Evolutionary conservation across 805 yeast species (phyloP).

Genomic region (Wickerhamomyces bovis): DNA sequence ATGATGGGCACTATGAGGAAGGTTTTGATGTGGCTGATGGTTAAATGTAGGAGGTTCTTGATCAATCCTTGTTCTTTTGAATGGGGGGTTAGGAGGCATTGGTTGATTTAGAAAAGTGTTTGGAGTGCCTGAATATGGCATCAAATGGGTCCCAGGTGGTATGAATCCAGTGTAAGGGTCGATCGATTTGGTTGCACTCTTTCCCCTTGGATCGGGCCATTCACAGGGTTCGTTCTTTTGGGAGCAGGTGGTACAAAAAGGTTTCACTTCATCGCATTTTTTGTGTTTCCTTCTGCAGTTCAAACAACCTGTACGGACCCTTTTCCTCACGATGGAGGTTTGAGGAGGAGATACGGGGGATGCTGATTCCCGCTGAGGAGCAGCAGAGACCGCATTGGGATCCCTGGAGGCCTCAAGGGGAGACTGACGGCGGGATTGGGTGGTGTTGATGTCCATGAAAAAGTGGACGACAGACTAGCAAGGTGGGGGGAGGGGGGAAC

Average conservation of each 20-base stretch:
- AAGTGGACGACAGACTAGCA: too few species aligned
- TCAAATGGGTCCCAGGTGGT: background rate
- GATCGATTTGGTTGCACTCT: constrained; percentile 1
- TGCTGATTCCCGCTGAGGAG: background rate
- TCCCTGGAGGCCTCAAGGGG: too few species aligned
- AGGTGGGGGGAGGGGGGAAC: too few species aligned
- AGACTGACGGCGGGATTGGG: too few species aligned
- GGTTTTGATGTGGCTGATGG: background rate
- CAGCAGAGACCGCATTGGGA: too few species aligned
- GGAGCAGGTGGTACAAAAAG: constrained; percentile 36
- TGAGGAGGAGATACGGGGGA: background rate
- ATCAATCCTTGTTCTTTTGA: background rate
- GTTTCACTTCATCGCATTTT: constrained; percentile 51
- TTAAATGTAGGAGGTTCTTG: background rate
- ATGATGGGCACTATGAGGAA: background rate
- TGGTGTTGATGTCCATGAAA: too few species aligned
- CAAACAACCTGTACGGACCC: constrained; percentile 49
- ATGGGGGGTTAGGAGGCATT: background rate
- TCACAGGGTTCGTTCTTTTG: constrained; percentile 25
- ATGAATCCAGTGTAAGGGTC: background rate
- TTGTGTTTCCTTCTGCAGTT: constrained; percentile 60
- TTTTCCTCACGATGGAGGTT: constrained; percentile 11
- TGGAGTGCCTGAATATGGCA: background rate
- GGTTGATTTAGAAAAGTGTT: background rate
- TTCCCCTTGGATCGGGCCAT: constrained; percentile 12